Percentiles rank a stretch among this genome's conserved stretches.
These are phyloP conservation scores for Aspergillus niger DNA, from an alignment of 2,329 filamentous ascomycete genomes.

Conservation along the genomic window DNA sequence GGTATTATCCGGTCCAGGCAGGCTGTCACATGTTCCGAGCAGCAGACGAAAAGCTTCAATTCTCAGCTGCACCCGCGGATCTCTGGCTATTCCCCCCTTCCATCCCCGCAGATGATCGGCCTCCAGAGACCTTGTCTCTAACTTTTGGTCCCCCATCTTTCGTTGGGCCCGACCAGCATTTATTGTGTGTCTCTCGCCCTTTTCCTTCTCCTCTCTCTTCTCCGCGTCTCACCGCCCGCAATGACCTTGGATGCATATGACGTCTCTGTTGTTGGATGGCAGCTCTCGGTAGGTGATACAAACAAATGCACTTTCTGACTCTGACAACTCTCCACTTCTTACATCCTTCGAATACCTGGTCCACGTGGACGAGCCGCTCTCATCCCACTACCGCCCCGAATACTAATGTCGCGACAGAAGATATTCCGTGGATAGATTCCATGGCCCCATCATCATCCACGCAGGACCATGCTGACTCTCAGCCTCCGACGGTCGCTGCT, in stretches of 20 bases:
- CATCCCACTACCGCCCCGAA: neutral
- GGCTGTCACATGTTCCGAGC: constrained; percentile 24
- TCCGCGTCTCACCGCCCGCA: constrained; percentile 27
- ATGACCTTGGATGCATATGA: constrained; percentile 38
- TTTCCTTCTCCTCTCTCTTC: constrained; percentile 9
- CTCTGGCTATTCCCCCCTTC: constrained; percentile 7
- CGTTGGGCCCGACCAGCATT: constrained; percentile 1
- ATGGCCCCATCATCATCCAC: constrained; percentile 50
- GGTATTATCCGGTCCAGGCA: neutral
- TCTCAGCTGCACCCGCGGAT: constrained; percentile 4
- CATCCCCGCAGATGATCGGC: neutral
- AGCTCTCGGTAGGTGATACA: constrained; percentile 48
- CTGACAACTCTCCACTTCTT: neutral
- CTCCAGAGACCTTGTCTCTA: constrained; percentile 8
- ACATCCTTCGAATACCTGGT: neutral
- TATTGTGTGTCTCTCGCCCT: neutral
- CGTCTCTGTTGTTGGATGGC: constrained; percentile 53
- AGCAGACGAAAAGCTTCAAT: constrained; percentile 16
- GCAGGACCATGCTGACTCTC: constrained; percentile 45
- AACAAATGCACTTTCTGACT: neutral
- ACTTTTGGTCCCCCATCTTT: constrained; percentile 3
- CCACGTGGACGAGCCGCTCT: neutral
- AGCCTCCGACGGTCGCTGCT: constrained; percentile 76
- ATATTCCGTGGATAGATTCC: constrained; percentile 57
- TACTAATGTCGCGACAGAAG: constrained; percentile 37